Conservation (phyloP, 2,329 filamentous ascomycete species). For the Scedosporium minutisporum region DNA sequence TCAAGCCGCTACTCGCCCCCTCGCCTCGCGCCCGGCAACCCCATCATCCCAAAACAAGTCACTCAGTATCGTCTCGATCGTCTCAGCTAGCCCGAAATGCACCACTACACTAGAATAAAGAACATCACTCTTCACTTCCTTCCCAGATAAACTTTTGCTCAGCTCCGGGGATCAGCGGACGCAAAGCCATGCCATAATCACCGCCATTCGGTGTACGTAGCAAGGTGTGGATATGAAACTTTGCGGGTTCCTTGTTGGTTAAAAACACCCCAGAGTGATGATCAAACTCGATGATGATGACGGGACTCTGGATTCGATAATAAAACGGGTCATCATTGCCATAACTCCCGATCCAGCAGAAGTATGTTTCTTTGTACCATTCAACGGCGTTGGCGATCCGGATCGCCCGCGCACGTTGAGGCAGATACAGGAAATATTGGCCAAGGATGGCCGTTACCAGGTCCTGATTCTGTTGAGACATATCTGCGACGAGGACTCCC, state of each 20-base stretch:
- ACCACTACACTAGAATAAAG: too few species aligned
- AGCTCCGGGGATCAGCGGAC: slow-evolving; percentile 24
- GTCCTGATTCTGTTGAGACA: slow-evolving; percentile 38
- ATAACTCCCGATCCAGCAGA: slow-evolving; percentile 67
- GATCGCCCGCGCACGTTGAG: slow-evolving; percentile 39
- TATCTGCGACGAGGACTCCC: slow-evolving; percentile 45
- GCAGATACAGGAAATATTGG: slow-evolving; percentile 62
- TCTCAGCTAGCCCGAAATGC: too few species aligned
- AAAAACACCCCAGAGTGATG: slow-evolving; percentile 73
- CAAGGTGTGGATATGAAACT: slow-evolving; percentile 72
- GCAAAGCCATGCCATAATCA: slow-evolving; percentile 57
- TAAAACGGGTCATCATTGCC: slow-evolving; percentile 63
- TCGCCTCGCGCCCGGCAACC: too few species aligned
- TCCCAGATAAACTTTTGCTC: slow-evolving; percentile 34
- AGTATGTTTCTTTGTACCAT: slow-evolving; percentile 63
- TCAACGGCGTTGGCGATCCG: slow-evolving; percentile 44
- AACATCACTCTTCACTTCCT: slow-evolving; percentile 11
- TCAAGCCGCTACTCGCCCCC: too few species aligned
- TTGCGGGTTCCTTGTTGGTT: slow-evolving; percentile 61
- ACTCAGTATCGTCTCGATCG: too few species aligned
- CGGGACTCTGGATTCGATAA: slow-evolving; percentile 67
- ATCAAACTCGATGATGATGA: slow-evolving; percentile 68
- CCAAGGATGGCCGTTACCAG: slow-evolving; percentile 49
- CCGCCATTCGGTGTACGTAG: slow-evolving; percentile 64
- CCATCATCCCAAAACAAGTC: too few species aligned